Conservation (phyloP, 169 alveolate genomes). For the Babesia sp. region DNA sequence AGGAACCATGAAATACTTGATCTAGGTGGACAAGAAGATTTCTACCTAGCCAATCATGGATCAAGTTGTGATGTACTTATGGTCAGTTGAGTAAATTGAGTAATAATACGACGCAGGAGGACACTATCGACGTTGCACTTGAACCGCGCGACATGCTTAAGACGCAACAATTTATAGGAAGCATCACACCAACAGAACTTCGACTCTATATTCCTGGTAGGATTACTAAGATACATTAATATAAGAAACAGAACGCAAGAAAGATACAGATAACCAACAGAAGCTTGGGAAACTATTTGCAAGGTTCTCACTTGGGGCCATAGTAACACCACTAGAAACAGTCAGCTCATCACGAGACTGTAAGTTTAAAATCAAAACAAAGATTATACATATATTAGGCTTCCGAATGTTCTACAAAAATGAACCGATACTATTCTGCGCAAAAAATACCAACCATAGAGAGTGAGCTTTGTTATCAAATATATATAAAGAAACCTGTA, state of each 20-base stretch:
- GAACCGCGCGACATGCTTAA: slow-evolving; percentile 61
- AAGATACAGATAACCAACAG: background rate
- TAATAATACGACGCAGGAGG: slow-evolving; percentile 17
- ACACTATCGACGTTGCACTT: slow-evolving; percentile 53
- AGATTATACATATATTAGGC: background rate
- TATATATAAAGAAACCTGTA: background rate
- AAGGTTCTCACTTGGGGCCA: slow-evolving; percentile 42
- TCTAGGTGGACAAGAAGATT: slow-evolving; percentile 28
- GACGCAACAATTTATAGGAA: slow-evolving; percentile 53
- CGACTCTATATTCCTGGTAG: slow-evolving; percentile 39
- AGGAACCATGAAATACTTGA: slow-evolving; percentile 53
- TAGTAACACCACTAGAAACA: slow-evolving; percentile 62
- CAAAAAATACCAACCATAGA: slow-evolving; percentile 41
- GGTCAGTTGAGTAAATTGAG: background rate
- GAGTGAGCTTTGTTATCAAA: slow-evolving; percentile 22
- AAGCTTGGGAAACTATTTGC: slow-evolving; percentile 59
- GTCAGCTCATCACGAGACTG: slow-evolving; percentile 48
- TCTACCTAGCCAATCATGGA: slow-evolving; percentile 8
- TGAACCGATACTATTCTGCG: slow-evolving; percentile 57
- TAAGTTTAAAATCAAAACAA: background rate
- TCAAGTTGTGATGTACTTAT: slow-evolving; percentile 32
- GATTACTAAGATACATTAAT: background rate
- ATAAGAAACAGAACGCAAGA: slow-evolving; percentile 4
- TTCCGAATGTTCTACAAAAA: slow-evolving; percentile 49
- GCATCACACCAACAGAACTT: slow-evolving; percentile 45